A percentile compares a stretch with the other conserved stretches of the same genome.
These are phyloP conservation scores for Arxiozyma telluris DNA, from an alignment of 1,139 yeast species.

Conservation along the genomic window DNA sequence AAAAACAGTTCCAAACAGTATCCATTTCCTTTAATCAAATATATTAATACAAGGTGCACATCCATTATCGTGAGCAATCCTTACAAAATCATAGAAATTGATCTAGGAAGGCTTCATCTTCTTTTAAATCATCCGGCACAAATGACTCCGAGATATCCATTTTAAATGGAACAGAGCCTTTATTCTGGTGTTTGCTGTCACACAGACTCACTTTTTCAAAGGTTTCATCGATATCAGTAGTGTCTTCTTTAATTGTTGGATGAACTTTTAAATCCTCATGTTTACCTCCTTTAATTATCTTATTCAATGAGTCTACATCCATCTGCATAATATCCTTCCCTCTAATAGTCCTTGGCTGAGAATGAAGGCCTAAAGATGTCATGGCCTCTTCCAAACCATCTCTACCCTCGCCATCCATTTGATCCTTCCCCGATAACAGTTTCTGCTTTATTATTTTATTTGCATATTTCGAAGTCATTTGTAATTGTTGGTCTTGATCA, in stretches of 20 bases:
- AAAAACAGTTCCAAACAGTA: too few relatives aligned
- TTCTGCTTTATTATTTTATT: not conserved
- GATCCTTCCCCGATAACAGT: not conserved
- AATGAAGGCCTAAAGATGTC: not conserved
- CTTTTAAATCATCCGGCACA: conserved; percentile 17
- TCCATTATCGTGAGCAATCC: conserved; percentile 25
- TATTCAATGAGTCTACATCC: conserved; percentile 17
- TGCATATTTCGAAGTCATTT: not conserved
- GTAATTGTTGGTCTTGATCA: conserved; percentile 2
- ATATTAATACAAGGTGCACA: not conserved
- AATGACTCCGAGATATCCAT: conserved; percentile 2
- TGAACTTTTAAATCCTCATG: not conserved
- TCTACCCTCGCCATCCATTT: not conserved
- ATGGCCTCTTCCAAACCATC: not conserved
- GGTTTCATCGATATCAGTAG: too few relatives aligned
- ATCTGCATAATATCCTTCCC: conserved; percentile 3
- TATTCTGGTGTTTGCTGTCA: too few relatives aligned
- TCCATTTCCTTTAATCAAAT: not conserved
- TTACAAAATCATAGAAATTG: conserved; percentile 19
- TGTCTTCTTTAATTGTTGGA: not conserved
- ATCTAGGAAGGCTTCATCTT: conserved; percentile 26
- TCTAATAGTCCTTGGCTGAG: not conserved
- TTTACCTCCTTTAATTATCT: conserved; percentile 1
- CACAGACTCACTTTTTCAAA: not conserved
- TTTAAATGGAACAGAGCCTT: not conserved